Percentiles rank a stretch among this genome's conserved stretches.
phyloP scores from a whole-genome alignment of 352 stramenopile species.

The Phytophthora colocasiae region DNA sequence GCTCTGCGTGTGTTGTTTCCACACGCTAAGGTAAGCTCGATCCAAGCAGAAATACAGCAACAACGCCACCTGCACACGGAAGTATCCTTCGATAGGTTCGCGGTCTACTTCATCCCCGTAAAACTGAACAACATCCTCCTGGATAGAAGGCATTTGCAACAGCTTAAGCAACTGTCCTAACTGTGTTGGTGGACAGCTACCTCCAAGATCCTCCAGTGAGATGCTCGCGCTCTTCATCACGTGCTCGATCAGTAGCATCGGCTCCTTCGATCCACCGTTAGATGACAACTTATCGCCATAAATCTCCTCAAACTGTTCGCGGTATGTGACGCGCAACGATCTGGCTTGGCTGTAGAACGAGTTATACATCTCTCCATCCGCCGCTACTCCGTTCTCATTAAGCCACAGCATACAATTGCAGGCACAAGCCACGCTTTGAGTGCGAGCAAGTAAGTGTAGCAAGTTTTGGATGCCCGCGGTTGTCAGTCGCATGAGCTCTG shows the following conservation, averaged over 20 bases:
- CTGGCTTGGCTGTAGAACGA: slow-evolving; percentile 77
- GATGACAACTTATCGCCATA: slow-evolving; percentile 64
- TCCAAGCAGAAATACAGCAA: slow-evolving; percentile 86
- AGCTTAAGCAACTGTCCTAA: slow-evolving; percentile 65
- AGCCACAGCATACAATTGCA: slow-evolving; percentile 80
- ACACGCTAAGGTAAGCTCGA: slow-evolving; percentile 65
- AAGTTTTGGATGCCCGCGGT: slow-evolving; percentile 70
- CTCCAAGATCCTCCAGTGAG: slow-evolving; percentile 44
- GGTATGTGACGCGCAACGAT: slow-evolving; percentile 56
- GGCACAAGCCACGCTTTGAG: slow-evolving; percentile 58
- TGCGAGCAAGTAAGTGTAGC: slow-evolving; percentile 71
- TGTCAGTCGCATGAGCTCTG: slow-evolving; percentile 72
- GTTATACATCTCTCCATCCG: slow-evolving; percentile 57
- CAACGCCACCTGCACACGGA: slow-evolving; percentile 74
- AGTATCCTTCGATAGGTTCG: slow-evolving; percentile 80
- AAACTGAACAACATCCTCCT: slow-evolving; percentile 64
- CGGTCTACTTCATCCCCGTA: slow-evolving; percentile 72
- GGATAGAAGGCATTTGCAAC: slow-evolving; percentile 49
- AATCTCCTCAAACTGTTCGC: slow-evolving; percentile 73
- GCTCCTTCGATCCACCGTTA: slow-evolving; percentile 53
- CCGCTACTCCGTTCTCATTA: slow-evolving; percentile 55
- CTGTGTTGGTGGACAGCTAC: slow-evolving; percentile 53
- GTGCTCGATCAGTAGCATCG: slow-evolving; percentile 76
- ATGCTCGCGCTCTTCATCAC: slow-evolving; percentile 77
- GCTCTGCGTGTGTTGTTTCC: slow-evolving; percentile 55